These are phyloP conservation scores for Lactarius trivialis DNA, from an alignment of 768 basidiomycete genomes.

Conservation along the genomic window DNA sequence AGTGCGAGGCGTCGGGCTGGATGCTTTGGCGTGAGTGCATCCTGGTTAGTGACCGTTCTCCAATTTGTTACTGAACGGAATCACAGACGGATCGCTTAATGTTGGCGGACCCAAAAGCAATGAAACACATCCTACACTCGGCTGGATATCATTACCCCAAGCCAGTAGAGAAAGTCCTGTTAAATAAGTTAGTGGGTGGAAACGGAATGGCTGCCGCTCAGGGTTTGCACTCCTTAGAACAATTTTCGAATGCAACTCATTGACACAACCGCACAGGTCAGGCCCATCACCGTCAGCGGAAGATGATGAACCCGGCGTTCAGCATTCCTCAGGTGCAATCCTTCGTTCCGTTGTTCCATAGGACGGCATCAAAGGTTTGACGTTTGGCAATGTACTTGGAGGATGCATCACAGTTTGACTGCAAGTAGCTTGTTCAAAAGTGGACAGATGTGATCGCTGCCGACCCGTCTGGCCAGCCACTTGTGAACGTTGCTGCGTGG, in stretches of 20 bases:
- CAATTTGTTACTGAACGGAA: conserved; percentile 8
- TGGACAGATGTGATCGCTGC: conserved; percentile 23
- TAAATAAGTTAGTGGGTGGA: conserved; percentile 19
- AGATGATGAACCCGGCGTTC: conserved; percentile 28
- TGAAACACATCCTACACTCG: conserved; percentile 28
- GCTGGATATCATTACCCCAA: conserved; percentile 27
- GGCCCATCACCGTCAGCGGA: conserved; percentile 25
- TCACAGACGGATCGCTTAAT: neutral
- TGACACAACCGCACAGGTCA: conserved; percentile 10
- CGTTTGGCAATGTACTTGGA: neutral
- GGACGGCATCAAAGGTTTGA: conserved; percentile 21
- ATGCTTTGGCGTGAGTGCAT: conserved; percentile 23
- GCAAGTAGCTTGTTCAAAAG: conserved; percentile 24
- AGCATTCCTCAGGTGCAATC: conserved; percentile 23
- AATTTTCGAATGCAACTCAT: neutral
- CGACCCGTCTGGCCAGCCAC: neutral
- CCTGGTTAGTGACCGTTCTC: neutral
- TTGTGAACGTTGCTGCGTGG: conserved; percentile 23
- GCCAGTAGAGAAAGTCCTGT: conserved; percentile 2
- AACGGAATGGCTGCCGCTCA: conserved; percentile 20
- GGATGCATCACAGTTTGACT: neutral
- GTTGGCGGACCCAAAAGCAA: conserved; percentile 18
- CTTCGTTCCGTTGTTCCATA: conserved; percentile 26
- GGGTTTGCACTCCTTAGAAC: conserved; percentile 11
- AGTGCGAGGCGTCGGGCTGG: conserved; percentile 22